Conservation (phyloP, 805 yeast genomes). For the Cyberlindnera xylosilytica region DNA sequence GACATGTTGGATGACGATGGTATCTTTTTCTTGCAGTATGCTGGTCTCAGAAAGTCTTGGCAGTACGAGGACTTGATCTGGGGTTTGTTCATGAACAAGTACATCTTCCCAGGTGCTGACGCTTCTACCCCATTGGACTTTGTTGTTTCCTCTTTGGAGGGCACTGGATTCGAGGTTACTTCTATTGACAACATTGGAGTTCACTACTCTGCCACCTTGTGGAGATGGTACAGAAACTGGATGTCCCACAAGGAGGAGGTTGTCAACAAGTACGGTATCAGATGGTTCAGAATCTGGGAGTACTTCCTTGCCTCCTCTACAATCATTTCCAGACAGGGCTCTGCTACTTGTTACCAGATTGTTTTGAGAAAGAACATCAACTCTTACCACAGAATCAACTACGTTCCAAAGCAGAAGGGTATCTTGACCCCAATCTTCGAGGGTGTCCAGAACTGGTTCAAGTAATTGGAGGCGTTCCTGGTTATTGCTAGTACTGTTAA, state of each 20-base stretch:
- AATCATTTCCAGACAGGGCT: slow-evolving; percentile 87
- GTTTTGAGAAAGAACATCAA: slow-evolving; percentile 87
- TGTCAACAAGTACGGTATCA: slow-evolving; percentile 75
- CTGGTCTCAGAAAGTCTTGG: slow-evolving; percentile 90
- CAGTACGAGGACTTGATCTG: slow-evolving; percentile 91
- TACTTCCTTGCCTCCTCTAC: slow-evolving; percentile 80
- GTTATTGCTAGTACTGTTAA: too few species aligned
- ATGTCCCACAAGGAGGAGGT: slow-evolving; percentile 74
- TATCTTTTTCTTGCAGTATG: slow-evolving; percentile 78
- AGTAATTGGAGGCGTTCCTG: too few species aligned
- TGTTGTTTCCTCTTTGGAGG: slow-evolving; percentile 73
- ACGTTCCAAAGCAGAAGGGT: slow-evolving; percentile 76
- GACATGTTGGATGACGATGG: slow-evolving; percentile 93
- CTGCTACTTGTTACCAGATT: slow-evolving; percentile 89
- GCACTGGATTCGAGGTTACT: slow-evolving; percentile 82
- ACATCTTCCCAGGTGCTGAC: slow-evolving; percentile 96
- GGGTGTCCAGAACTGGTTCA: slow-evolving; percentile 54
- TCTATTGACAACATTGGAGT: slow-evolving; percentile 87
- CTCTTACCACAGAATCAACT: slow-evolving; percentile 78
- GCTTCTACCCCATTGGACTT: slow-evolving; percentile 92
- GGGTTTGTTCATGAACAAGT: slow-evolving; percentile 96
- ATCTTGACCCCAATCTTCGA: slow-evolving; percentile 54
- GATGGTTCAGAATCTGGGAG: slow-evolving; percentile 95
- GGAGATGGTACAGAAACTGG: slow-evolving; percentile 97
- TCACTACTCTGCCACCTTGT: slow-evolving; percentile 84